phyloP scores from a whole-genome alignment of 345 rosid species.

The Aurinia saxatilis region DNA sequence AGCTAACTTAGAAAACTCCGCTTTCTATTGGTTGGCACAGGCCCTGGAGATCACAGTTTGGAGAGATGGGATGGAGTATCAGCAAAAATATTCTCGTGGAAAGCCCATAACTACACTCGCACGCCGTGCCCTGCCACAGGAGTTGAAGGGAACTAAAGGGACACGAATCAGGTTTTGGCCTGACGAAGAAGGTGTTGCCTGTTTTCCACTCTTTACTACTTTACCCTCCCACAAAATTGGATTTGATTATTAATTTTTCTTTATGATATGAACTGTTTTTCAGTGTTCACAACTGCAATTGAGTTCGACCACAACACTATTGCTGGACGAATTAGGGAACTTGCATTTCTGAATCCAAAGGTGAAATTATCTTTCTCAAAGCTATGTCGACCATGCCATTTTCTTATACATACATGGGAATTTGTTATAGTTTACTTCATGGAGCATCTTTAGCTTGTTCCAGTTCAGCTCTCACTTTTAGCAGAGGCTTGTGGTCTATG shows the following conservation, averaged over 20 bases:
- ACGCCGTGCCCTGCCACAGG: conserved; percentile 46
- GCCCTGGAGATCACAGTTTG: conserved; percentile 76
- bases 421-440: background rate
- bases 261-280: conserved; percentile 3
- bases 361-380: conserved; percentile 29
- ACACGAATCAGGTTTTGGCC: conserved; percentile 93
- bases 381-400: background rate
- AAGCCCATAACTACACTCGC: conserved; percentile 60
- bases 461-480: background rate
- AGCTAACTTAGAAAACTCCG: conserved; percentile 1
- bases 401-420: background rate
- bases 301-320: conserved; percentile 82
- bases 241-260: conserved; percentile 15
- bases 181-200: conserved; percentile 71
- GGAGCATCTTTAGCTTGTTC: conserved; percentile 6
- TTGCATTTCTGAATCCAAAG: conserved; percentile 92
- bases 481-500: conserved; percentile 2
- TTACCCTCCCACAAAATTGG: background rate
- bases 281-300: conserved; percentile 87
- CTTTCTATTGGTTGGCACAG: conserved; percentile 36
- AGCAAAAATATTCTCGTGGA: conserved; percentile 85
- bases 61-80: conserved; percentile 81
- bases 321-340: conserved; percentile 90
- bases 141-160: conserved; percentile 54
- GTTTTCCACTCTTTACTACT: conserved; percentile 8